Evolutionary conservation across 805 yeast genomes (phyloP).

Genomic region (Saccharomycopsis amapae): DNA sequence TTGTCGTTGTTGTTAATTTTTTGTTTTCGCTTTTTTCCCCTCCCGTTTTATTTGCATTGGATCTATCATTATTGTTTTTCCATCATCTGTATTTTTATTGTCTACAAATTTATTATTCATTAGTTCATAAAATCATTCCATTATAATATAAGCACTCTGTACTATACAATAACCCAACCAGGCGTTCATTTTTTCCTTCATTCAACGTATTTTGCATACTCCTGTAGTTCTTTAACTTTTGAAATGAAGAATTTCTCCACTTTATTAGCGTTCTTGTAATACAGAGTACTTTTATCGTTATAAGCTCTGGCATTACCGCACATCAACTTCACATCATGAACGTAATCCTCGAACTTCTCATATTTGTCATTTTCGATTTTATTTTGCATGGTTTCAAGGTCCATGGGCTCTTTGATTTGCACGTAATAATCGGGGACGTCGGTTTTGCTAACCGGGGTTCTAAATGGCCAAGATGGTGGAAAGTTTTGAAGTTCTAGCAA

Average conservation of each 20-base stretch:
- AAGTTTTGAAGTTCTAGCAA: constrained; percentile 86
- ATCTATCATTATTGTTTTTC: background rate
- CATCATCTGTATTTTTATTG: no score
- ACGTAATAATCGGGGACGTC: constrained; percentile 97
- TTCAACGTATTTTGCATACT: constrained; percentile 39
- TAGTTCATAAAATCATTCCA: no score
- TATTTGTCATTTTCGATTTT: constrained; percentile 89
- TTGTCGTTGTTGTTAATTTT: background rate
- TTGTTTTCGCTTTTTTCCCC: background rate
- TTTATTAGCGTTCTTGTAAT: constrained; percentile 89
- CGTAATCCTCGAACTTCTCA: constrained; percentile 82
- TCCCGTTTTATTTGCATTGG: background rate
- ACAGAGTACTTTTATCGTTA: constrained; percentile 91
- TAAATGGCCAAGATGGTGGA: constrained; percentile 97
- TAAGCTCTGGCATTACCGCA: constrained; percentile 89
- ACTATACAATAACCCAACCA: no score
- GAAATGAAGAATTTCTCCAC: constrained; percentile 81
- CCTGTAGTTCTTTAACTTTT: constrained; percentile 86
- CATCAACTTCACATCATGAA: constrained; percentile 79
- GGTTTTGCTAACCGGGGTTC: constrained; percentile 83
- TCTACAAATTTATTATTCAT: no score
- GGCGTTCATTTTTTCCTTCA: no score
- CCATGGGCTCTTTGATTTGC: constrained; percentile 97
- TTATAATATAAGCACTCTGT: no score
- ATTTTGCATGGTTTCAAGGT: constrained; percentile 88